Base-by-base conservation (phyloP, 148 eudicot genomes). In the Rhododendron griersonianum region DNA sequence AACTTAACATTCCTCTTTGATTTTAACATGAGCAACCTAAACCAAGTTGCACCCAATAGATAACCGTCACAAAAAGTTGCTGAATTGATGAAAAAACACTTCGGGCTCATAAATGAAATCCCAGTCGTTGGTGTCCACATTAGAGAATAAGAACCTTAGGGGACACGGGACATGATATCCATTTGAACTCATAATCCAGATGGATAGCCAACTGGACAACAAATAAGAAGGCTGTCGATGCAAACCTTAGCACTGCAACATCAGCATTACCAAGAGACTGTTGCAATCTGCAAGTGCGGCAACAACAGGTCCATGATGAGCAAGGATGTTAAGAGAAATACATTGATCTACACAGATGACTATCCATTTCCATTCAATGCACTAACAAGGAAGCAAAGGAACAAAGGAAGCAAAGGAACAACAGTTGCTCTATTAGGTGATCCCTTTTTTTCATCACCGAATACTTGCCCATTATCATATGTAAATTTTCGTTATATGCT, bases 221-320 rank as follows among this genome's bases (percentile, higher is more conserved):
- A 81, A 81, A 61, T 30, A 63, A 30, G 8, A 69, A 85, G 87
- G 77, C 41, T 65, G n/a, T 16, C 19, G 78, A 63, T 33, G 83
- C 80, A 45, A 85, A 86, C 87, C 87, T 81, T 81, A 39, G 55
- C 48, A 80, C 39, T 30, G 74, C 59, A 73, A 57, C 81, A 80
- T 81, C 51, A 69, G 69, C 83, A 81, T 37, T 81, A 33, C 28
- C 84, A 81, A 82, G 69, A 82, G 84, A 25, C 65, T 53, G 83
- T 61, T 77, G 78, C 73, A 47, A 86, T 28, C 87, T 81, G 78
- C 87, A 81, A 35, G 39, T 39, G 41, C 30, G 41, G 84, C 81
- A 71, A 41, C 30, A 81, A 81, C n/a, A 73, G 81, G 39, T 81
- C 73, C 69, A 78, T 16, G 41, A 80, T 86, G 50, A 81, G 81